Evolutionary conservation across 129 eudicot genomes (phyloP), one percentile per base, ranked within the genome.

Genomic region (Pseudognaphalium luteoalbum): DNA sequence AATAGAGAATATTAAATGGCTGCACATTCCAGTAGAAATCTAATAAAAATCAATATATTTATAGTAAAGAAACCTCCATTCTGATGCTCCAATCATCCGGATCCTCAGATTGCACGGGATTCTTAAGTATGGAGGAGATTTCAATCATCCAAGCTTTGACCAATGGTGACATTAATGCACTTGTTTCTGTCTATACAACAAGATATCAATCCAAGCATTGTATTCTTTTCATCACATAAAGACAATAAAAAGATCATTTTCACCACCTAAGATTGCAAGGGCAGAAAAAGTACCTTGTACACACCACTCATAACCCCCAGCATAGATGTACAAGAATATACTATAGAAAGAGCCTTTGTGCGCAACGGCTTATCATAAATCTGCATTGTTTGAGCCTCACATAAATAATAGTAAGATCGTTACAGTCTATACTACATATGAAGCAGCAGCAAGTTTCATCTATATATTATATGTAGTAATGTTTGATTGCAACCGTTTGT

Each of bases 71-170:
- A 44, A 94, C 99, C 97, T 91, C 99, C 96, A 91, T 91, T 82
- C 97, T 83, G 72, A 91, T 87, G 85, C 93, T 86, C 99, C 99
- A 94, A 70, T 94, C 99, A 84, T 91, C 97, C 76, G 99, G 97
- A 80, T 91, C 99, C 80, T 91, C 99, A 61, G 97, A 88, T 83
- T 85, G 92, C 68, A 94, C 93, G 35, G 97, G 90, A 42, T 70
- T 75, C 29, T 81, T 79, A 73, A 94, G 88, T 30, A 91, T 86
- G 68, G 71, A 82, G 8, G 97, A 87, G 64, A 94, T 87, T 67
- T 91, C 97, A 35, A 86, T 86, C 89, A 94, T 86, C 99, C 97
- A 94, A 64, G 86, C 79, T 61, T 89, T 83, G 71, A 91, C 83
- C 91, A 94, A 85, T 8, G 96, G 96, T 70, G 74, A 81, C 86